Percentiles rank a stretch among this genome's conserved stretches.
Evolutionary conservation across 345 rosid species (phyloP).

Genomic region (Cardamine resedifolia): DNA sequence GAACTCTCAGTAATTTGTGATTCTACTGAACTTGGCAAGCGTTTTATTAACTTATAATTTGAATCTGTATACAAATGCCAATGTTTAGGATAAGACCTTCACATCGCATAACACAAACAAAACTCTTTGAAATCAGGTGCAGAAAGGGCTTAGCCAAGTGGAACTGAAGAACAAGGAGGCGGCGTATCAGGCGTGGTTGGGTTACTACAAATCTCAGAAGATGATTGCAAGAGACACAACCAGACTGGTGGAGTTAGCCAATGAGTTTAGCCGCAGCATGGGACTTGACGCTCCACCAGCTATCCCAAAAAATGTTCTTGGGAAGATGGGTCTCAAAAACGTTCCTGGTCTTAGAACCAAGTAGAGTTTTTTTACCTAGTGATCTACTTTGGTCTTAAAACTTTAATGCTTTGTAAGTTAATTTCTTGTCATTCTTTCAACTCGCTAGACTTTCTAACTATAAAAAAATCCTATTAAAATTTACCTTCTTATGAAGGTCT

Average conservation of each 20-base stretch:
- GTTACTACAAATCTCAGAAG: slow-evolving; percentile 89
- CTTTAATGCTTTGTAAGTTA: slow-evolving; percentile 15
- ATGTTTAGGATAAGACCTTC: slow-evolving; percentile 1
- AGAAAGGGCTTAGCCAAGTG: slow-evolving; percentile 64
- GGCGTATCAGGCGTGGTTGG: slow-evolving; percentile 97
- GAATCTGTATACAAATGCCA: neutral
- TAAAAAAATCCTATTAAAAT: neutral
- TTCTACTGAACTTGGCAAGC: neutral
- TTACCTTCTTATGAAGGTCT: neutral
- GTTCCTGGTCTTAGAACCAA: slow-evolving; percentile 82
- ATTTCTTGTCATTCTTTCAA: slow-evolving; percentile 16
- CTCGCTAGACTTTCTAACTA: neutral
- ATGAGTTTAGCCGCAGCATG: slow-evolving; percentile 93
- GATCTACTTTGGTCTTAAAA: neutral
- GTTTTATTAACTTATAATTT: neutral
- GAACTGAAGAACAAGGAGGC: slow-evolving; percentile 89
- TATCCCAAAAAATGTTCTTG: slow-evolving; percentile 64
- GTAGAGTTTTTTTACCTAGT: slow-evolving; percentile 33
- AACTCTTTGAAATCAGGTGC: slow-evolving; percentile 55
- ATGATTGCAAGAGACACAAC: slow-evolving; percentile 65
- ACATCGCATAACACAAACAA: neutral
- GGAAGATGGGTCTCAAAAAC: slow-evolving; percentile 93
- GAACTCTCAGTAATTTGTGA: neutral
- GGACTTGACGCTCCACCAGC: slow-evolving; percentile 87
- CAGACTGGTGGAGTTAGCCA: slow-evolving; percentile 86